A percentile compares a stretch with the other conserved stretches of the same genome.
Conservation (phyloP, 345 rosid species). For the Cardiospermum halicacabum region DNA sequence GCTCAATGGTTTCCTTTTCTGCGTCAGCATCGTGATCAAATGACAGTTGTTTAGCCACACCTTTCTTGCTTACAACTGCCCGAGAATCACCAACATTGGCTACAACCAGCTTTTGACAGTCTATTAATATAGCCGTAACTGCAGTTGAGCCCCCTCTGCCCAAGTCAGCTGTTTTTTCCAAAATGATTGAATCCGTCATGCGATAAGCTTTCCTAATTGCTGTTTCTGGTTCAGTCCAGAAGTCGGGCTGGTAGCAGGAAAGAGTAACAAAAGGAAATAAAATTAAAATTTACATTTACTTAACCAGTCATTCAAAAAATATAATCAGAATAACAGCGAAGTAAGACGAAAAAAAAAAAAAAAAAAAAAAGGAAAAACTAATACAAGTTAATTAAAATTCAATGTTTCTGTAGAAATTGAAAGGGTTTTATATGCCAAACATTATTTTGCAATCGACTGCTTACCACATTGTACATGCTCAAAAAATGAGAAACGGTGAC, state of each 20-base stretch:
- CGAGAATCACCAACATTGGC: slow-evolving; percentile 96
- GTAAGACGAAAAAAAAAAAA: neutral
- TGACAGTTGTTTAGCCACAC: slow-evolving; percentile 71
- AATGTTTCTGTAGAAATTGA: neutral
- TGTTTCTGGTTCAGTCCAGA: slow-evolving; percentile 67
- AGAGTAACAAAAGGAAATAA: neutral
- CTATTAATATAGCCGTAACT: slow-evolving; percentile 79
- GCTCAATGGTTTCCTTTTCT: slow-evolving; percentile 66
- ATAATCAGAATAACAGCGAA: neutral
- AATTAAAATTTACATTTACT: neutral
- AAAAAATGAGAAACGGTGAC: neutral
- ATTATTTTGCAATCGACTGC: neutral
- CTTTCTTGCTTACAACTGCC: slow-evolving; percentile 68
- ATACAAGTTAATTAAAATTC: neutral
- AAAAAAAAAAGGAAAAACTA: too few species aligned
- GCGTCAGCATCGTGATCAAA: slow-evolving; percentile 80
- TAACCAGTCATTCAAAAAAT: neutral
- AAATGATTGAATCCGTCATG: slow-evolving; percentile 54
- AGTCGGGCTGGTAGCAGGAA: slow-evolving; percentile 45
- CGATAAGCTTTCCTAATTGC: slow-evolving; percentile 73
- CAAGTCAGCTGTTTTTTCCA: slow-evolving; percentile 62
- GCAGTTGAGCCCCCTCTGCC: slow-evolving; percentile 97
- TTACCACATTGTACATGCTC: neutral
- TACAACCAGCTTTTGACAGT: slow-evolving; percentile 65
- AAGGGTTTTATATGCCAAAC: neutral